Conservation (phyloP, 2,329 filamentous ascomycete species). For the Ophiostoma perfectum region DNA sequence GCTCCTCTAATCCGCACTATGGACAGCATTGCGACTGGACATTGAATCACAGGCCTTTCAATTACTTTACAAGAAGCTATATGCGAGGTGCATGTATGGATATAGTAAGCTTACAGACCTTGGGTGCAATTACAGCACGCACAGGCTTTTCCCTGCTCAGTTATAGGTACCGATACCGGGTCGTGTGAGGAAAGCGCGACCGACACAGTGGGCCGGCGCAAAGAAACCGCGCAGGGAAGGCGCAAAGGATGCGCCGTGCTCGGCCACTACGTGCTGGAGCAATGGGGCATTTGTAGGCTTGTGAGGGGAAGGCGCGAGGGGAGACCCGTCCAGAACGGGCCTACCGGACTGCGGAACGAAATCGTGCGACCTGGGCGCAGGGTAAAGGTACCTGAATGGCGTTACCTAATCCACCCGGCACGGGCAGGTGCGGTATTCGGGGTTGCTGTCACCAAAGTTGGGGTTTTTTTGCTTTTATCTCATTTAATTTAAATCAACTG, state of each 20-base stretch:
- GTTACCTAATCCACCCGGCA: neutral
- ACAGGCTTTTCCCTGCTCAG: no score
- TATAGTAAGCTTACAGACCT: no score
- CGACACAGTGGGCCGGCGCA: constrained; percentile 12
- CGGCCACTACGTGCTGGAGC: constrained; percentile 12
- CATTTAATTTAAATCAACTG: neutral
- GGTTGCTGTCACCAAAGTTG: constrained; percentile 9
- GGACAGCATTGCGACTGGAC: neutral
- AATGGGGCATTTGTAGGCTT: neutral
- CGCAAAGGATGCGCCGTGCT: constrained; percentile 13
- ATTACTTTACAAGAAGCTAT: no score
- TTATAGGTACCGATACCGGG: constrained; percentile 21
- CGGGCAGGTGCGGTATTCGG: constrained; percentile 16
- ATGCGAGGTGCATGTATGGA: no score
- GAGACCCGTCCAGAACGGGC: neutral
- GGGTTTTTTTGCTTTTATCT: constrained; percentile 9
- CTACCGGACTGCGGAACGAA: neutral
- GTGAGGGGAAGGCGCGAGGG: constrained; percentile 9
- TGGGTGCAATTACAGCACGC: no score
- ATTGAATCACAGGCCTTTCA: neutral
- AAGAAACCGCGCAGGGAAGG: constrained; percentile 18
- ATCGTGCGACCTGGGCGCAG: neutral
- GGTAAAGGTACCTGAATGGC: constrained; percentile 1
- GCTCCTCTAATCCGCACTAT: constrained; percentile 18
- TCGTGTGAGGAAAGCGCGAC: neutral